A percentile compares a stretch with the other conserved stretches of the same genome.
phyloP scores from a whole-genome alignment of 345 rosid genomes.

The Linum trigynum region DNA sequence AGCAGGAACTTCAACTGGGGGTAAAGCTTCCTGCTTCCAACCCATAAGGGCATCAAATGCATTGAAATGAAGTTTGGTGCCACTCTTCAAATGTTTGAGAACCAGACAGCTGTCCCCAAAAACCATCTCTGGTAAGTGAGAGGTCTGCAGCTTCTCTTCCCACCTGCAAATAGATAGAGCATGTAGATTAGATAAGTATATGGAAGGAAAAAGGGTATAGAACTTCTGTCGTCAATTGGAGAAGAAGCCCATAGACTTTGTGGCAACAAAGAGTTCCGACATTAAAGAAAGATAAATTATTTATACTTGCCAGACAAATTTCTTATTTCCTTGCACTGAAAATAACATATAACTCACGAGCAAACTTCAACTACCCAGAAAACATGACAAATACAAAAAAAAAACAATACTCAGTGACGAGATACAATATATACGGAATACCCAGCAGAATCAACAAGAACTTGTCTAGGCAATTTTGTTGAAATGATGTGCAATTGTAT shows the following conservation, averaged over 20 bases:
- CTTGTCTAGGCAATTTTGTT: too few relatives aligned
- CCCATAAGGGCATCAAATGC: constrained; percentile 82
- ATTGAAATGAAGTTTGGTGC: constrained; percentile 59
- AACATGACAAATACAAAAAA: background rate
- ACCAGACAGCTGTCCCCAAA: constrained; percentile 72
- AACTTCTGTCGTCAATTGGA: background rate
- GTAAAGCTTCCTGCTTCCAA: constrained; percentile 79
- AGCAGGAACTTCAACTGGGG: constrained; percentile 94
- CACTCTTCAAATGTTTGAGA: constrained; percentile 47
- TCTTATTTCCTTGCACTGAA: background rate
- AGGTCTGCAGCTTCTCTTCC: constrained; percentile 71
- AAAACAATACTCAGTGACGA: background rate
- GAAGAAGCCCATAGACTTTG: background rate
- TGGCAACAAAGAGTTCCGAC: background rate
- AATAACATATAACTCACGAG: background rate
- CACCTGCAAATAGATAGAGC: constrained; percentile 35
- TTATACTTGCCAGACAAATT: background rate
- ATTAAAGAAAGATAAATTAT: background rate
- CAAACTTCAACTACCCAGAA: background rate
- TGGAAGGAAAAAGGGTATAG: background rate
- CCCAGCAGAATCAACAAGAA: background rate
- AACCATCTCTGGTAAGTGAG: constrained; percentile 85
- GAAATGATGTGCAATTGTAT: too few relatives aligned
- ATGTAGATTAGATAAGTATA: background rate
- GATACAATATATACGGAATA: background rate